Conservation (phyloP, 805 yeast species). For the Diddensiella transvaalensis region DNA sequence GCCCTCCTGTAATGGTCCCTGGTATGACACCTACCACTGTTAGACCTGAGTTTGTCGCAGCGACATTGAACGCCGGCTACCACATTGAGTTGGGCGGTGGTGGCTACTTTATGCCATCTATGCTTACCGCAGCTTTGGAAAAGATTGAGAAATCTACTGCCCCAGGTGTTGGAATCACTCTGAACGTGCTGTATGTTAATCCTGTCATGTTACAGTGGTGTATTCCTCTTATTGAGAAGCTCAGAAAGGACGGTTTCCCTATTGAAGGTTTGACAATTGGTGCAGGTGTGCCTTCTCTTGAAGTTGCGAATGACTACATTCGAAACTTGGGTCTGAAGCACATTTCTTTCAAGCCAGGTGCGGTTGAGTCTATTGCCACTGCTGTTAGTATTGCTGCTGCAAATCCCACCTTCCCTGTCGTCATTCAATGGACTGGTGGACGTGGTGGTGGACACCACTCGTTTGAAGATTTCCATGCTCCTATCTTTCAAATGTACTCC, state of each 20-base stretch:
- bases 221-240: conserved; percentile 86
- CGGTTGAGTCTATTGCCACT: conserved; percentile 85
- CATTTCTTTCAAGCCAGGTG: conserved; percentile 96
- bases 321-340: conserved; percentile 88
- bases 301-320: conserved; percentile 95
- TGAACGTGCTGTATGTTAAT: conserved; percentile 91
- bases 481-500: conserved; percentile 91
- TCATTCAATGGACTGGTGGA: conserved; percentile 99
- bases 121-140: conserved; percentile 72
- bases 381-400: conserved; percentile 89
- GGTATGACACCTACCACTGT: conserved; percentile 99
- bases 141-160: conserved; percentile 62
- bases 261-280: conserved; percentile 95
- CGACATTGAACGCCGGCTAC: conserved; percentile 93
- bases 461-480: conserved; percentile 98
- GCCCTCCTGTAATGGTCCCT: conserved; percentile 95
- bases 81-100: conserved; percentile 99
- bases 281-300: conserved; percentile 99
- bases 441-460: conserved; percentile 99
- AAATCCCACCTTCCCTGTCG: conserved; percentile 94
- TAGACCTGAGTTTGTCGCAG: conserved; percentile 88
- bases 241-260: conserved; percentile 91
- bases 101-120: conserved; percentile 79
- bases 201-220: conserved; percentile 99
- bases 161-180: conserved; percentile 88